Evolutionary conservation across 352 stramenopile species (phyloP).

Genomic region (Pythium brachiatum): DNA sequence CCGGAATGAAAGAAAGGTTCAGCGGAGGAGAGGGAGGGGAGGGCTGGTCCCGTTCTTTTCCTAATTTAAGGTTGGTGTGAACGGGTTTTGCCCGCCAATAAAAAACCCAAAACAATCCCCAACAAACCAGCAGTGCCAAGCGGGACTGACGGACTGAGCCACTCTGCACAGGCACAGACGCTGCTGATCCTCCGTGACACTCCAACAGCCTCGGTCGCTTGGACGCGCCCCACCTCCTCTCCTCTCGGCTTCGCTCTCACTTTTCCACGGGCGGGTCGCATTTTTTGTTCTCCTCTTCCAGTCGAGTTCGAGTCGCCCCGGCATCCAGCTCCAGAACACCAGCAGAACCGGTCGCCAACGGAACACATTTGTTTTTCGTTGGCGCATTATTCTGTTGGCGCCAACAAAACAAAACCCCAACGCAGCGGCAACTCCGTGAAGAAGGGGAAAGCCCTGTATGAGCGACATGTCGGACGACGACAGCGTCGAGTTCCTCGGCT

Average conservation of each 20-base stretch:
- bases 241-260: not conserved
- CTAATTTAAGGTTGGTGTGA: slow-evolving; percentile 33
- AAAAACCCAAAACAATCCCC: slow-evolving; percentile 29
- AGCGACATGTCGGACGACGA: slow-evolving; percentile 27
- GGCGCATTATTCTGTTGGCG: not conserved
- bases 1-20: slow-evolving; percentile 24
- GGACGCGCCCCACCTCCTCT: not conserved
- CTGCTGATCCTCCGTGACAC: slow-evolving; percentile 4
- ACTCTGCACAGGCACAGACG: slow-evolving; percentile 3
- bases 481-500: slow-evolving; percentile 26
- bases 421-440: not conserved
- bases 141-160: slow-evolving; percentile 24
- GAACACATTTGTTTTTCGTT: not conserved
- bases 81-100: slow-evolving; percentile 25
- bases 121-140: slow-evolving; percentile 18
- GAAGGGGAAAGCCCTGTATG: slow-evolving; percentile 12
- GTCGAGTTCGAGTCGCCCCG: not conserved
- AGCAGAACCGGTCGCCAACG: not conserved
- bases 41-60: slow-evolving; percentile 20
- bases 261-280: slow-evolving; percentile 2
- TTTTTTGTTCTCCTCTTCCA: slow-evolving; percentile 22
- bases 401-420: not conserved
- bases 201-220: slow-evolving; percentile 1
- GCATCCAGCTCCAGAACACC: not conserved
- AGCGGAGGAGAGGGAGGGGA: slow-evolving; percentile 19